Evolutionary conservation across 192 early-diverging fungal species (phyloP).

Genomic region (Coemansia sp.): DNA sequence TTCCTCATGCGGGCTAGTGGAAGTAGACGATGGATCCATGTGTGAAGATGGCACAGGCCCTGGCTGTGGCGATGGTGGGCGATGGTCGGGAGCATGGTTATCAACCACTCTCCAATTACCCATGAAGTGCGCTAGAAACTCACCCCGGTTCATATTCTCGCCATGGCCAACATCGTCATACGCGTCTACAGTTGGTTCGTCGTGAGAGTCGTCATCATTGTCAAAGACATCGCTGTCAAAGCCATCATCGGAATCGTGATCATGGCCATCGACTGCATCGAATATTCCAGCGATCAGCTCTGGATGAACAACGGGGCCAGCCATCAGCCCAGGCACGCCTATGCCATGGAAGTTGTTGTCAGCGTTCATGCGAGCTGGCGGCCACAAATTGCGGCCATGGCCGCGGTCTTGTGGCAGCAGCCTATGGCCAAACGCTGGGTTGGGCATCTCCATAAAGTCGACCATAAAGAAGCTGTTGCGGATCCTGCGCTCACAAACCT

Average conservation of each 20-base stretch:
- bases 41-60: conserved; percentile 25
- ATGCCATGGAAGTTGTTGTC: conserved; percentile 8
- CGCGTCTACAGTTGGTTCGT: background rate
- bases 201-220: background rate
- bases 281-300: conserved; percentile 5
- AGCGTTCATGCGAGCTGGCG: background rate
- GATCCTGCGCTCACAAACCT: conserved; percentile 33
- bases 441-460: conserved; percentile 11
- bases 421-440: conserved; percentile 1
- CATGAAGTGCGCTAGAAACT: conserved; percentile 18
- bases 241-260: background rate
- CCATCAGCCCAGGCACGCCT: conserved; percentile 12
- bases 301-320: conserved; percentile 22
- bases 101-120: conserved; percentile 36
- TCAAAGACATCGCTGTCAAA: background rate
- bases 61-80: conserved; percentile 42
- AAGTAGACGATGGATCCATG: background rate
- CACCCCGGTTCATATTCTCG: background rate
- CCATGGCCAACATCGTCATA: background rate
- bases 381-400: background rate
- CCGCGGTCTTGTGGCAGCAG: background rate
- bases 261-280: conserved; percentile 10
- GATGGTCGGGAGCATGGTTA: conserved; percentile 9
- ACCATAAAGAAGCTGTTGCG: conserved; percentile 14
- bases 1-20: too few relatives aligned